Conservation (phyloP, 371 early-diverging fungal genomes). For the Mucor racemosus region DNA sequence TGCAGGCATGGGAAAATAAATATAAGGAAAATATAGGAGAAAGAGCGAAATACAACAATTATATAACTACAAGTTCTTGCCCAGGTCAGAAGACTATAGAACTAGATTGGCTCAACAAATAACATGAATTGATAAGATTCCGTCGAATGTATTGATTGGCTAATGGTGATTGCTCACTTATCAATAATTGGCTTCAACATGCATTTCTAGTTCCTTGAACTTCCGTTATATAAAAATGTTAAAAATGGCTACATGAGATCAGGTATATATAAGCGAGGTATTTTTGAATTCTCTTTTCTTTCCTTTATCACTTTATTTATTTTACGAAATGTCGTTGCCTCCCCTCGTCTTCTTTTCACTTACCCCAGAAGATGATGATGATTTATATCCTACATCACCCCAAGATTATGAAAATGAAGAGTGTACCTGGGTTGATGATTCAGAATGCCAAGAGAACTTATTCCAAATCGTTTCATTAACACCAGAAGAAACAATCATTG, state of each 20-base stretch:
- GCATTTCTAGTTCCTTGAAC: constrained; percentile 30
- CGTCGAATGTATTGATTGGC: constrained; percentile 20
- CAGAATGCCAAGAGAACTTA: constrained; percentile 47
- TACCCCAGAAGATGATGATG: constrained; percentile 26
- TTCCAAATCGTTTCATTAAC: constrained; percentile 43
- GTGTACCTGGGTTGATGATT: constrained; percentile 40
- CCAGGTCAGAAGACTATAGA: constrained; percentile 1
- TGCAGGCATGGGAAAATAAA: constrained; percentile 25
- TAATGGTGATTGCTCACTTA: constrained; percentile 23
- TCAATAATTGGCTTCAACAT: constrained; percentile 19
- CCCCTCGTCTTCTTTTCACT: constrained; percentile 25
- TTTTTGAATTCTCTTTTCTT: constrained; percentile 10
- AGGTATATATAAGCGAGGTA: constrained; percentile 11
- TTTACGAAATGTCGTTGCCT: constrained; percentile 4
- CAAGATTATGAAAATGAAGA: constrained; percentile 19
- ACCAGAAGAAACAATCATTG: constrained; percentile 45
- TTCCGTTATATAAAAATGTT: constrained; percentile 17
- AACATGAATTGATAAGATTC: constrained; percentile 24
- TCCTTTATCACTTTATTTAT: neutral
- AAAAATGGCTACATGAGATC: constrained; percentile 18
- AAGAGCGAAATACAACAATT: neutral
- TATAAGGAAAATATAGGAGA: neutral
- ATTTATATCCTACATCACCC: constrained; percentile 4
- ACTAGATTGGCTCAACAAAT: no score
- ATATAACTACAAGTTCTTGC: neutral